phyloP scores from a whole-genome alignment of 805 yeast species.

The Candida dajiaensis region DNA sequence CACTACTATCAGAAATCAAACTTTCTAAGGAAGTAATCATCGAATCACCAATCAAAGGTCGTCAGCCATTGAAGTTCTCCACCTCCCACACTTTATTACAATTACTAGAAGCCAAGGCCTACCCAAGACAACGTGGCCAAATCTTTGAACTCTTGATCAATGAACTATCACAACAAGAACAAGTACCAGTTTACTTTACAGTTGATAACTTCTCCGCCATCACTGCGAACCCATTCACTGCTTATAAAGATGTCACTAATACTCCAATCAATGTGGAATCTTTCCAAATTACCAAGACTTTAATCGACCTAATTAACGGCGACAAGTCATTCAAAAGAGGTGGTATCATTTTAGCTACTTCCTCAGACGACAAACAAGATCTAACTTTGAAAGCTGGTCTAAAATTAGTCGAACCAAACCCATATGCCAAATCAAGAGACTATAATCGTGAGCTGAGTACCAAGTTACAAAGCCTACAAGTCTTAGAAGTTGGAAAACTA shows the following conservation, averaged over 20 bases:
- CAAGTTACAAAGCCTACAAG: conserved; percentile 33
- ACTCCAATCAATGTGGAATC: conserved; percentile 50
- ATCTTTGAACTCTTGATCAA: conserved; percentile 49
- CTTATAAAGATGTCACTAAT: conserved; percentile 54
- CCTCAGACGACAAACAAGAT: conserved; percentile 45
- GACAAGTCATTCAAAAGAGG: conserved; percentile 48
- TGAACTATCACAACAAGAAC: conserved; percentile 47
- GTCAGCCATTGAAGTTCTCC: conserved; percentile 23
- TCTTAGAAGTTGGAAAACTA: conserved; percentile 38
- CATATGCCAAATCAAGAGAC: conserved; percentile 43
- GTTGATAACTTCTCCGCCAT: conserved; percentile 72
- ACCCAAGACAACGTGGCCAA: conserved; percentile 32
- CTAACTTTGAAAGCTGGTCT: conserved; percentile 58
- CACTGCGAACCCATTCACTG: conserved; percentile 46
- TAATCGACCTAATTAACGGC: conserved; percentile 53
- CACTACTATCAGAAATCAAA: conserved; percentile 29
- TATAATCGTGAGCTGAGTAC: conserved; percentile 54
- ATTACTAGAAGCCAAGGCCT: conserved; percentile 32
- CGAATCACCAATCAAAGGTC: conserved; percentile 28
- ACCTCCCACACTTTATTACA: conserved; percentile 37
- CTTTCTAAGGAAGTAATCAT: conserved; percentile 30
- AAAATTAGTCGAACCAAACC: conserved; percentile 44
- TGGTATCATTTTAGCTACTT: conserved; percentile 58
- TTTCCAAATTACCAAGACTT: conserved; percentile 55
- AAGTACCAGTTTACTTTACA: conserved; percentile 56